Conservation (phyloP, 352 stramenopile genomes). For the Pythium chondricola region DNA sequence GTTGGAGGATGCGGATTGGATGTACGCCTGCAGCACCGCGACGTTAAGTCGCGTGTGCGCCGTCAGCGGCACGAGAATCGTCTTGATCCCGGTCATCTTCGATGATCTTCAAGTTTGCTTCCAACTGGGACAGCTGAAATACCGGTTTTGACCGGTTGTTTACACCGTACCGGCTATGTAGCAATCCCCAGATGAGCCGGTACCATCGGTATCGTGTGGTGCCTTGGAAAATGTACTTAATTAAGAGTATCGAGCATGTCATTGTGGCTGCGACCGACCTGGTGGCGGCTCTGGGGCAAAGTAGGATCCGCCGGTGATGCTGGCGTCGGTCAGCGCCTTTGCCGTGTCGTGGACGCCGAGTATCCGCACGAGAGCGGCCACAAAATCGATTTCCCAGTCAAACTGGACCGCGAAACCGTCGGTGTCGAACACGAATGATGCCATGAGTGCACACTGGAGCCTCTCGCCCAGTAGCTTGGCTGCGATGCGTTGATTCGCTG, state of each 20-base stretch:
- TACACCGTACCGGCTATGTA: no score
- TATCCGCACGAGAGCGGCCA: background rate
- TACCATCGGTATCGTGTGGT: background rate
- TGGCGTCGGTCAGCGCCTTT: background rate
- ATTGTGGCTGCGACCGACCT: background rate
- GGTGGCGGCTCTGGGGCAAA: background rate
- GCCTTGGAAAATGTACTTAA: no score
- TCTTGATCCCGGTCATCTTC: slow-evolving; percentile 4
- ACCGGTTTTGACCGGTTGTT: no score
- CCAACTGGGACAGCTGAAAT: background rate
- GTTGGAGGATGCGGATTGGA: no score
- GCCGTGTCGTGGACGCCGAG: background rate
- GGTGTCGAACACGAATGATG: background rate
- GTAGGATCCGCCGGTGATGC: background rate
- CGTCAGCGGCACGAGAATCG: slow-evolving; percentile 13
- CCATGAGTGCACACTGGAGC: background rate
- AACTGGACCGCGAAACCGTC: background rate
- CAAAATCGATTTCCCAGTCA: slow-evolving; percentile 1
- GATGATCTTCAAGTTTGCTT: background rate
- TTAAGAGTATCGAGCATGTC: background rate
- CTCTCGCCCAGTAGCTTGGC: background rate
- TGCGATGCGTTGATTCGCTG: background rate
- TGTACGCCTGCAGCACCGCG: slow-evolving; percentile 9
- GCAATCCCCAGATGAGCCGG: background rate
- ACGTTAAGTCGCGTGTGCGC: slow-evolving; percentile 6